These are phyloP conservation scores for Dryas octopetala DNA, from an alignment of 306 rosid genomes.

Conservation along the genomic window DNA sequence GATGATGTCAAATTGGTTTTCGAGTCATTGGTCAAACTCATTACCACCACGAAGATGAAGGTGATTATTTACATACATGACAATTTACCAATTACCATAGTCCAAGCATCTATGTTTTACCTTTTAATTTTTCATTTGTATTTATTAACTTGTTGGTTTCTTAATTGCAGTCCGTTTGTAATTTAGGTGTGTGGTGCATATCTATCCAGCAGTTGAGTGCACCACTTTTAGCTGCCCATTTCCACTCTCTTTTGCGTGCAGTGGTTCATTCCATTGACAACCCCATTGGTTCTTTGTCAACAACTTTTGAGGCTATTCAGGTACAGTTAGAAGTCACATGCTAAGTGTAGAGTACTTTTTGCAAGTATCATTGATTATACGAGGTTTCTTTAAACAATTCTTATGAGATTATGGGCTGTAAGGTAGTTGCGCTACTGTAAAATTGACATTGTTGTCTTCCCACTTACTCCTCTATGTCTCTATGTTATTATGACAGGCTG, in stretches of 20 bases:
- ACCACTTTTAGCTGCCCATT: conserved; percentile 44
- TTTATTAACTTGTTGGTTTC: conserved; percentile 10
- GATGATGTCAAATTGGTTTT: conserved; percentile 55
- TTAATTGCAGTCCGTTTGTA: conserved; percentile 68
- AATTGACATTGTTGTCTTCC: neutral
- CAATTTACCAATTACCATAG: neutral
- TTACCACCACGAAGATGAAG: conserved; percentile 66
- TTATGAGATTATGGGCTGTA: neutral
- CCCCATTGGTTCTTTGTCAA: conserved; percentile 81
- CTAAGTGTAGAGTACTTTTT: neutral
- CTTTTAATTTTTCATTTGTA: neutral
- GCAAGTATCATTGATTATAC: neutral
- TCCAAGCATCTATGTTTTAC: neutral
- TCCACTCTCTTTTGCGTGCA: conserved; percentile 52
- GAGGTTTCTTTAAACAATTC: neutral
- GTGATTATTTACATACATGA: conserved; percentile 22
- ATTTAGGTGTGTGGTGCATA: conserved; percentile 85
- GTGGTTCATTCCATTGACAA: conserved; percentile 75
- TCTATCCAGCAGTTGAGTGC: conserved; percentile 67
- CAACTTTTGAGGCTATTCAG: conserved; percentile 92
- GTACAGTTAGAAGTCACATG: conserved; percentile 23
- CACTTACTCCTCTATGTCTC: neutral
- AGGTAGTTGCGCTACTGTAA: neutral
- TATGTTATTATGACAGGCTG: conserved; percentile 51
- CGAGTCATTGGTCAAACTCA: conserved; percentile 52